These are phyloP conservation scores for Euphrasia confusa DNA, from an alignment of 257 asterid genomes.

Conservation along the genomic window DNA sequence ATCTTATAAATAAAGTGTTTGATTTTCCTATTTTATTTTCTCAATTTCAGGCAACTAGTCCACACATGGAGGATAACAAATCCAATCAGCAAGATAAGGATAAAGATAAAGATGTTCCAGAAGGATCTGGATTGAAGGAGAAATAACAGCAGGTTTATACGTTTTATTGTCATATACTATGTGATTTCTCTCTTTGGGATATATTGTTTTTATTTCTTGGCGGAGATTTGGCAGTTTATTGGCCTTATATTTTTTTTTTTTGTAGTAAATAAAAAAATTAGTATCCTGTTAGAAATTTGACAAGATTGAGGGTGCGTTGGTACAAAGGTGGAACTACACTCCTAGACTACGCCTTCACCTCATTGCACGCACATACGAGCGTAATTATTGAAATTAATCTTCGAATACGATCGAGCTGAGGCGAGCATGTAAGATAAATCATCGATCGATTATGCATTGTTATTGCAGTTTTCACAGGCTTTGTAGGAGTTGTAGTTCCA, in stretches of 20 bases:
- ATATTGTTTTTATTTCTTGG: neutral
- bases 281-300: constrained; percentile 22
- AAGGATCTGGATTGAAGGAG: constrained; percentile 82
- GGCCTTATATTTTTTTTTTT: too few species aligned
- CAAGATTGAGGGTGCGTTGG: constrained; percentile 31
- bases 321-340: constrained; percentile 24
- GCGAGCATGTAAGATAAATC: too few species aligned
- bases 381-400: neutral
- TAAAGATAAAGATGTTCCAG: constrained; percentile 55
- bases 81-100: constrained; percentile 54
- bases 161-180: neutral
- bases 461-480: constrained; percentile 33
- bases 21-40: neutral
- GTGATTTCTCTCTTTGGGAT: neutral
- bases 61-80: constrained; percentile 82
- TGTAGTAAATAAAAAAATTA: neutral
- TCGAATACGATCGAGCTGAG: too few species aligned
- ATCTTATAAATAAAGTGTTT: neutral
- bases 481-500: constrained; percentile 30
- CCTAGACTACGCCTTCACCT: constrained; percentile 37
- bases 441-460: neutral
- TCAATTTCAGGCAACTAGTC: constrained; percentile 71
- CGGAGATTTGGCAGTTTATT: neutral
- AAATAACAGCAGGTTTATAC: constrained; percentile 81
- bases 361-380: constrained; percentile 18